Conservation (phyloP, 306 rosid species). For the Lagenaria siceraria region DNA sequence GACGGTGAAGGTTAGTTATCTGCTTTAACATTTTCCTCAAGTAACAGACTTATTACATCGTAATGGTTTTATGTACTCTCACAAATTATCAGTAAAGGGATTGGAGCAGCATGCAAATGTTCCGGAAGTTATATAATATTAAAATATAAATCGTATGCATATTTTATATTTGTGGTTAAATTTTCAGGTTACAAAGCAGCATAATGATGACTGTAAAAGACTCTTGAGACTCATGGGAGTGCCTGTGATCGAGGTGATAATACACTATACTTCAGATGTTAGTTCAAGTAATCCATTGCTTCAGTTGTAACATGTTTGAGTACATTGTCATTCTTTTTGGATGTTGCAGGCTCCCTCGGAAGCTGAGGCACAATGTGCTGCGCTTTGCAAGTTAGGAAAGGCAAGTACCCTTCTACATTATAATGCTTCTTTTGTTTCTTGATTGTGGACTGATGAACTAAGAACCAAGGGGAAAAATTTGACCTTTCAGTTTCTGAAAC, state of each 20-base stretch:
- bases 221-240: slow-evolving; percentile 96
- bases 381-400: slow-evolving; percentile 85
- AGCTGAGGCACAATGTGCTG: slow-evolving; percentile 98
- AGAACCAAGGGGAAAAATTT: background rate
- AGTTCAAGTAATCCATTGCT: slow-evolving; percentile 1
- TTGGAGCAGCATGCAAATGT: background rate
- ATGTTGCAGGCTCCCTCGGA: slow-evolving; percentile 86
- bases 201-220: slow-evolving; percentile 85
- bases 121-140: background rate
- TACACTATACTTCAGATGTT: slow-evolving; percentile 1
- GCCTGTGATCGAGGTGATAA: slow-evolving; percentile 80
- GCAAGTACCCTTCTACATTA: slow-evolving; percentile 29
- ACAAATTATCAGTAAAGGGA: background rate
- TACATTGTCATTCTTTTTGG: slow-evolving; percentile 8
- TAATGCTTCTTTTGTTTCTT: background rate
- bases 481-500: background rate
- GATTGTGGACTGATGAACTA: background rate
- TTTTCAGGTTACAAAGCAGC: slow-evolving; percentile 84
- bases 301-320: background rate
- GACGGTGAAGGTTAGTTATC: slow-evolving; percentile 70
- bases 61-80: background rate
- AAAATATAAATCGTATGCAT: background rate
- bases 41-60: background rate
- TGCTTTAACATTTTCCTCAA: background rate
- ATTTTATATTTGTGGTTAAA: slow-evolving; percentile 12